Base-by-base conservation (phyloP, 23 red algal genomes). In the Gracilaria gracilis region DNA sequence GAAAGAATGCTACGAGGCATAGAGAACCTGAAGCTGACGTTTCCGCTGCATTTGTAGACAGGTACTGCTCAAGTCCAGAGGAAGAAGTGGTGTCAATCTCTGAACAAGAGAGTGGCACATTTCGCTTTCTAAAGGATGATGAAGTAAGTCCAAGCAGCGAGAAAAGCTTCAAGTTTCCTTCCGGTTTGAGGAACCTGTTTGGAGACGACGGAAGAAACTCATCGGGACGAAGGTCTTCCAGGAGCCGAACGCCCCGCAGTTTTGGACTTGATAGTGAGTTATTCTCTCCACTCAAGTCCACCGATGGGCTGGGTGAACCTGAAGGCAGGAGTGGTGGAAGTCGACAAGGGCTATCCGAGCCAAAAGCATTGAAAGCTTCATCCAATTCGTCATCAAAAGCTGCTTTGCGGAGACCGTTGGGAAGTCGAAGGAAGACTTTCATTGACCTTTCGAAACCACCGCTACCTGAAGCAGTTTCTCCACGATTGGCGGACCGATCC, bases 381-480 rank as follows among this genome's bases (percentile, higher is more conserved):
- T 25, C 72, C 9, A 23, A 48, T 77, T 50, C 72, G 46, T 50
- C 72, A 8, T 33, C 0, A 49, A 40, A 28, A 6, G 14, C 39
- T 50, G 23, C 25, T 13, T 49, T 77, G 38, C 72, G 72, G 40
- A 24, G 72, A 23, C 72, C 72, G 14, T 6, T 77, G 1, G 72
- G 72, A 77, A 77, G 72, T 15, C 38, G 72, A 31, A 77, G 42
- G 36, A 77, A 50, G 72, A 77, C 72, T 6, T 6, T 77, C 6
- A 28, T 77, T 37, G 34, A 77, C 32, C 72, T 77, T 33, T 77
- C 72, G 20, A 51, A 36, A 69, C 64, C 31, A 14, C 31, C 64
- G 13, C 31, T 17, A 32, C 31, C 64, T 37, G 32, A 69, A 36
- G 64, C 15, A 17, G 8, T 20, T 34, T 69, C 64, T 36, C 9